A percentile compares a stretch with the other conserved stretches of the same genome.
These are phyloP conservation scores for Globisporangium nunn DNA, from an alignment of 352 stramenopile species.

Conservation along the genomic window DNA sequence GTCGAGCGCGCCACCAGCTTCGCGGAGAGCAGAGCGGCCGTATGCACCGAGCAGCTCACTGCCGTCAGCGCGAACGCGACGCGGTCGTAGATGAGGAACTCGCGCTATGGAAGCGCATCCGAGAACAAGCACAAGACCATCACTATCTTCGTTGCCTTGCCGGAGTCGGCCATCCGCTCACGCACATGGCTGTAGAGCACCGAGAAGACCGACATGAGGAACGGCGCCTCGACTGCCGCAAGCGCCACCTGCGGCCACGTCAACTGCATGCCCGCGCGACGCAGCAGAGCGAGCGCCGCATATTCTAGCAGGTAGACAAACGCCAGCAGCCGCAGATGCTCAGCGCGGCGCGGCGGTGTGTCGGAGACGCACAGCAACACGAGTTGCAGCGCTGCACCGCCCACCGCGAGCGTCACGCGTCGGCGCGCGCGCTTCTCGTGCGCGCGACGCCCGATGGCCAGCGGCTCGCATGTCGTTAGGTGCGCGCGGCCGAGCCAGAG, in stretches of 20 bases:
- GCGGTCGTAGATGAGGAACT: conserved; percentile 31
- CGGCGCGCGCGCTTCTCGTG: conserved; percentile 4
- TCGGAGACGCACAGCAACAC: not conserved
- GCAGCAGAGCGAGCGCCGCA: conserved; percentile 13
- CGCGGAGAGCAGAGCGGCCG: conserved; percentile 20
- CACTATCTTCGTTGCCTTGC: too few relatives aligned
- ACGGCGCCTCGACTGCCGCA: conserved; percentile 17
- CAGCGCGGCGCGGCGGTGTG: not conserved
- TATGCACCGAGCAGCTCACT: conserved; percentile 24
- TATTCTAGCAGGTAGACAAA: conserved; percentile 24
- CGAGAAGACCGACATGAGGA: conserved; percentile 27
- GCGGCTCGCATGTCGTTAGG: conserved; percentile 2
- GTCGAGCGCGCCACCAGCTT: conserved; percentile 18
- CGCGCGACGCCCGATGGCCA: not conserved
- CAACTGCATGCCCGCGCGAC: conserved; percentile 7
- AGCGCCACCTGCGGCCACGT: conserved; percentile 16
- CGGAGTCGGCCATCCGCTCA: not conserved
- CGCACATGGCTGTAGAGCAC: conserved; percentile 24
- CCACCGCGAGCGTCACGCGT: conserved; percentile 3
- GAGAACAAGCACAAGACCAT: not conserved
- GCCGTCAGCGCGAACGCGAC: conserved; percentile 22
- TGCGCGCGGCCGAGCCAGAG: conserved; percentile 35
- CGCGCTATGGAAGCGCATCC: conserved; percentile 2
- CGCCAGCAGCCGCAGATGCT: conserved; percentile 11
- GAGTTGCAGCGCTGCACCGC: not conserved